Base-by-base conservation (phyloP, 176 grass and related monocot species). In the Oryza brachyantha region DNA sequence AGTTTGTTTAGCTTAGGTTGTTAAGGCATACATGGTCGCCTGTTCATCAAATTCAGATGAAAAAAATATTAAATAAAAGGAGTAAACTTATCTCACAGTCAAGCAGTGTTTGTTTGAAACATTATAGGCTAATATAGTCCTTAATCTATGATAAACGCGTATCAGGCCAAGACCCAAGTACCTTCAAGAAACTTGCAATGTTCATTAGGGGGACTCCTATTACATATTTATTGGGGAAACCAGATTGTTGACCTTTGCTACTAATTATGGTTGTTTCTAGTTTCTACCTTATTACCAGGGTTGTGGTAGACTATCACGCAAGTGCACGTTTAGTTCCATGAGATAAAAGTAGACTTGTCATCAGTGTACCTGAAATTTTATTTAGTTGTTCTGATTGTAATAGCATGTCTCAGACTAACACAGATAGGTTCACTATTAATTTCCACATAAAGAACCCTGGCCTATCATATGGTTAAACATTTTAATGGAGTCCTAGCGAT, bases 371-470 rank as follows among this genome's bases (percentile, higher is more conserved):
- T 73, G 29, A 57, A 37, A n/a, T n/a, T 54, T 52, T 24, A 14
- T 74, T 55, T 58, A 13, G 19, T 1, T 2, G 19, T 55, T 17
- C 19, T 73, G 29, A 73, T 54, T 55, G 57, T 73, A n/a, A 26
- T 39, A 39, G 13, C 14, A 17, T 29, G 11, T 29, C 27, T 9
- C 28, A 1, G 28, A 62, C 27, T 6, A 62, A 29, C 7, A 21
- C 21, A 74, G 2, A 59, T 74, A 74, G 7, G 6, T 36, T 64
- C 22, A 64, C 60, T 73, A 52, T 64, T 73, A 11, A 80, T 41
- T 66, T 43, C 10, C 71, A 74, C 24, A n/a, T 65, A 19, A 21
- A 42, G 52, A 26, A 9, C 17, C 26, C 1, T 40, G 54, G 54
- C 26, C 28, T 69, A 61, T 68, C 48, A 64, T 64, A 50, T 12